Percentiles rank a stretch among this genome's conserved stretches.
Conservation (phyloP, 345 rosid species). For the Eucalyptus camaldulensis region DNA sequence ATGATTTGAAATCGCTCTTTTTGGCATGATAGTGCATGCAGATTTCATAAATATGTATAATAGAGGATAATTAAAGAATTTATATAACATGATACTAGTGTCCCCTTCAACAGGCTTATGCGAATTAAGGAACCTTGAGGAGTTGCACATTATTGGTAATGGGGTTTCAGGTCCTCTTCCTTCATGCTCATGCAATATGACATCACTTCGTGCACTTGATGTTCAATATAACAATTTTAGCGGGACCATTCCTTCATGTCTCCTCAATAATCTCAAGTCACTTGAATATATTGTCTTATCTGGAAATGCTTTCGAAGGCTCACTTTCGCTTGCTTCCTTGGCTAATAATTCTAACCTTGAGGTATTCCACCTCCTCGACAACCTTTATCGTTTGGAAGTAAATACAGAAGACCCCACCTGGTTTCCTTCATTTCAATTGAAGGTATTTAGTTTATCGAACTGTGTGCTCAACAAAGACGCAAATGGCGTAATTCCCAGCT, state of each 20-base stretch:
- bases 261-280: neutral
- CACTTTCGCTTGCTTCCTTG: neutral
- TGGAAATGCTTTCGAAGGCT: neutral
- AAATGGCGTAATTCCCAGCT: no score
- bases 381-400: neutral
- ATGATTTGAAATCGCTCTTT: no score
- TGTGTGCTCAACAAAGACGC: no score
- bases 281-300: neutral
- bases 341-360: neutral
- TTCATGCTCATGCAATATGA: neutral
- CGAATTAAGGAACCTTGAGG: no score
- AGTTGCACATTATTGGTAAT: neutral
- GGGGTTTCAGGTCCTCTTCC: neutral
- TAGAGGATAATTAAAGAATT: no score
- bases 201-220: neutral
- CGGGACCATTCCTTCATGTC: neutral
- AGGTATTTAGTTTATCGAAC: neutral
- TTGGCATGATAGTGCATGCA: no score
- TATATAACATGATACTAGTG: no score
- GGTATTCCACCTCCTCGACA: neutral
- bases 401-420: neutral
- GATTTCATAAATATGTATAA: no score
- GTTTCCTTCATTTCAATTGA: neutral
- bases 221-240: neutral
- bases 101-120: no score